These are phyloP conservation scores for Polyplosphaeria fusca DNA, from an alignment of 495 filamentous ascomycete species.

Conservation along the genomic window DNA sequence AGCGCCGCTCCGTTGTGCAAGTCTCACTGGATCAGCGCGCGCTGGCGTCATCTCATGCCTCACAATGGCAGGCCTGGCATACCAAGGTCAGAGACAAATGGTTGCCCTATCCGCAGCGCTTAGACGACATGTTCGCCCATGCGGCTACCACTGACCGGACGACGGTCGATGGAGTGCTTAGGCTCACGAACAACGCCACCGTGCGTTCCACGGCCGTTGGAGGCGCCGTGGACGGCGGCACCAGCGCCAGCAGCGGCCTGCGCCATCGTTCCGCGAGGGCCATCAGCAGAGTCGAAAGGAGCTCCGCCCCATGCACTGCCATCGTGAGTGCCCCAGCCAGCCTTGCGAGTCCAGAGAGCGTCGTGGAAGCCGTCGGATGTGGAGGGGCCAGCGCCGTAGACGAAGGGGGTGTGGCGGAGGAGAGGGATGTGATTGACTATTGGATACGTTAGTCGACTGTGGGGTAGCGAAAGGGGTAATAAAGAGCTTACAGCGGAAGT, in stretches of 20 bases:
- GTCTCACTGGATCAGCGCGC: no score
- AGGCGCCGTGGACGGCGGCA: constrained; percentile 5
- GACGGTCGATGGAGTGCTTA: background rate
- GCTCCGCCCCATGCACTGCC: constrained; percentile 29
- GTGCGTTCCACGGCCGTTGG: constrained; percentile 24
- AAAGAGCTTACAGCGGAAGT: constrained; percentile 25
- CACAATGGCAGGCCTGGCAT: no score
- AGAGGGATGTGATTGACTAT: constrained; percentile 41
- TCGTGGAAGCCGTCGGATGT: constrained; percentile 29
- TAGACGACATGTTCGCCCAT: background rate
- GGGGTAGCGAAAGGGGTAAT: background rate
- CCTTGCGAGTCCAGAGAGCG: constrained; percentile 29
- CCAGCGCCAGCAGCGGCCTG: constrained; percentile 11
- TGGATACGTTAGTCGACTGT: no score
- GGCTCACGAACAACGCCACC: constrained; percentile 12
- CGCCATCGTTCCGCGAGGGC: constrained; percentile 24
- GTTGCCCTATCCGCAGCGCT: no score
- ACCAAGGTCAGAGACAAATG: no score
- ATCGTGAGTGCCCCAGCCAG: constrained; percentile 29
- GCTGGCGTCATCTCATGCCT: no score
- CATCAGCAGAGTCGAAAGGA: constrained; percentile 22
- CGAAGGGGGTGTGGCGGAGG: constrained; percentile 31
- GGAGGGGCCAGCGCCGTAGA: constrained; percentile 27
- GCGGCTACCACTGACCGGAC: background rate
- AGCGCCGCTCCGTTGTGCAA: no score